Evolutionary conservation across 331 rosid genomes (phyloP).

Genomic region (Malus hybrid): DNA sequence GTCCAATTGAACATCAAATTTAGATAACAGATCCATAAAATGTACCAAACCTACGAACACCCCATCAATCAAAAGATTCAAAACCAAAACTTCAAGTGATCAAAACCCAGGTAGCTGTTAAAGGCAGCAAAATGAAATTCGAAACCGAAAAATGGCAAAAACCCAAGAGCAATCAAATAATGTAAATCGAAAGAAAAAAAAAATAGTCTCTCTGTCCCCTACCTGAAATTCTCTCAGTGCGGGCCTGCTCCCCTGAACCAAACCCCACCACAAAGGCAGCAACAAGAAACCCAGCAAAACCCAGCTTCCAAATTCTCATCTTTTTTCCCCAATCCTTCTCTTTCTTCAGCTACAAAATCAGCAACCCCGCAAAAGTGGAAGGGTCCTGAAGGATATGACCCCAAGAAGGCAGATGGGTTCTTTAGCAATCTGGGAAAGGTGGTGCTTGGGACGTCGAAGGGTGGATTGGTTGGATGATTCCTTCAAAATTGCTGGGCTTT

Average conservation of each 20-base stretch:
- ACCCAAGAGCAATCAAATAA: slow-evolving; percentile 12
- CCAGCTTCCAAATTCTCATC: slow-evolving; percentile 39
- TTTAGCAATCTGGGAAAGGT: neutral
- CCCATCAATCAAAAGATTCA: slow-evolving; percentile 10
- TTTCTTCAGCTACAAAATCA: slow-evolving; percentile 5
- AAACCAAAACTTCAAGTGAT: slow-evolving; percentile 2
- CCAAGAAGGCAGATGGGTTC: neutral
- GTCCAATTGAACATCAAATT: neutral
- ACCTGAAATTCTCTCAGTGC: slow-evolving; percentile 89
- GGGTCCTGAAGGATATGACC: neutral
- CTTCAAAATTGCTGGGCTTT: slow-evolving; percentile 1
- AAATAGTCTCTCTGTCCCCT: neutral
- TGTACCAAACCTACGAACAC: neutral
- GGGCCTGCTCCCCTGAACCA: slow-evolving; percentile 40
- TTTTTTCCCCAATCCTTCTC: neutral
- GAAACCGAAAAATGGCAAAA: neutral
- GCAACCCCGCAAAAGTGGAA: neutral
- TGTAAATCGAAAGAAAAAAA: neutral
- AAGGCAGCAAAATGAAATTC: neutral
- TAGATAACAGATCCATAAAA: slow-evolving; percentile 19
- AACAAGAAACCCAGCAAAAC: slow-evolving; percentile 36
- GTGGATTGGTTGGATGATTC: slow-evolving; percentile 2
- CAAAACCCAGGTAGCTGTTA: neutral
- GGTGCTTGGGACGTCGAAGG: neutral
- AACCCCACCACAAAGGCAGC: slow-evolving; percentile 31